Conservation (phyloP, 1,284 basidiomycete species). For the Malassezia furfur region DNA sequence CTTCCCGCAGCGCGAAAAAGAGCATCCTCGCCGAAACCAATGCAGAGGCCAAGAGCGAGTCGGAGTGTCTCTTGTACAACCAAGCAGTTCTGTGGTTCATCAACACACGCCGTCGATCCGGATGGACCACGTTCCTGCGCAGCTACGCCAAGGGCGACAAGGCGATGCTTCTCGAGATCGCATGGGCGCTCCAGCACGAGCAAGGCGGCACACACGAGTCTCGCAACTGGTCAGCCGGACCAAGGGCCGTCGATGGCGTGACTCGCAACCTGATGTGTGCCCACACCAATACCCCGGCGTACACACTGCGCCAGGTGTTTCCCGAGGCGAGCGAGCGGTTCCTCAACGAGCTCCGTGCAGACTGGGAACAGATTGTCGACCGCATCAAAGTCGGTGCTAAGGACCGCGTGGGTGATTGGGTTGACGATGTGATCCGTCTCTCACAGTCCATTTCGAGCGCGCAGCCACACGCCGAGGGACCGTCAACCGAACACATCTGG, state of each 20-base stretch:
- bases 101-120: conserved; percentile 41
- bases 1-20: conserved; percentile 24
- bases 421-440: conserved; percentile 16
- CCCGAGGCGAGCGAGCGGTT: neutral
- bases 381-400: conserved; percentile 29
- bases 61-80: conserved; percentile 6
- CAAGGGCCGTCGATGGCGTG: neutral
- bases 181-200: conserved; percentile 8
- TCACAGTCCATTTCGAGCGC: neutral
- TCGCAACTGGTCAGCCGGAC: conserved; percentile 12
- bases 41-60: neutral
- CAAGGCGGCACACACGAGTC: conserved; percentile 11
- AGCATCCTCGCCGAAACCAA: conserved; percentile 26
- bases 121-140: conserved; percentile 35
- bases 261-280: neutral
- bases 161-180: conserved; percentile 19
- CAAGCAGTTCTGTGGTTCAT: conserved; percentile 45
- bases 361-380: conserved; percentile 26
- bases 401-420: conserved; percentile 31
- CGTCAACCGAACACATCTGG: neutral
- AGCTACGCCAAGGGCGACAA: conserved; percentile 27
- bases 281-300: neutral
- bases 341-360: conserved; percentile 4
- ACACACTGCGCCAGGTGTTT: neutral
- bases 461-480: neutral